phyloP scores from a whole-genome alignment of 768 basidiomycete genomes.

The Daedaleopsis sinensis region DNA sequence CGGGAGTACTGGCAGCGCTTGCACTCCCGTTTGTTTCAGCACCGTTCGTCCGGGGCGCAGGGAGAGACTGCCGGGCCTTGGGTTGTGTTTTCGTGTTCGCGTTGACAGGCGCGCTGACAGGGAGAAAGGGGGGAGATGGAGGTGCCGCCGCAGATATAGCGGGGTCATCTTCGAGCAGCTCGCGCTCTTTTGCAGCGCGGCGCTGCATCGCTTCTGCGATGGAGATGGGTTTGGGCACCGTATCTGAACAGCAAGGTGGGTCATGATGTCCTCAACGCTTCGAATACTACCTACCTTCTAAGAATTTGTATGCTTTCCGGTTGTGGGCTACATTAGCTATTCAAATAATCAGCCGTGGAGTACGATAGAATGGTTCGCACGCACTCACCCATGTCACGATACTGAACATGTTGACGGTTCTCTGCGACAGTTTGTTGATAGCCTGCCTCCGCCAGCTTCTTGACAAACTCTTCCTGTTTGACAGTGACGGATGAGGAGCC shows the following conservation, averaged over 20 bases:
- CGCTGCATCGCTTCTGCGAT: slow-evolving; percentile 61
- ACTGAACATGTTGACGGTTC: slow-evolving; percentile 60
- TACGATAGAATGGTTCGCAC: slow-evolving; percentile 26
- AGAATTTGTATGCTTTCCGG: slow-evolving; percentile 72
- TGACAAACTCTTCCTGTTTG: slow-evolving; percentile 82
- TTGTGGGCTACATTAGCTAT: slow-evolving; percentile 61
- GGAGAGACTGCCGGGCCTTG: slow-evolving; percentile 7
- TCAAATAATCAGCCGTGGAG: slow-evolving; percentile 5
- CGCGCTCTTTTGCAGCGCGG: slow-evolving; percentile 54
- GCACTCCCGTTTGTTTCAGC: slow-evolving; percentile 12
- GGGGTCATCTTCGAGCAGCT: slow-evolving; percentile 51
- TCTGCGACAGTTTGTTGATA: slow-evolving; percentile 65
- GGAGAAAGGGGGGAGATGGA: slow-evolving; percentile 8
- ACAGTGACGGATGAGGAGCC: background rate
- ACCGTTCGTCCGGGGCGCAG: slow-evolving; percentile 12
- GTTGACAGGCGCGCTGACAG: slow-evolving; percentile 6
- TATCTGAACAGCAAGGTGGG: slow-evolving; percentile 45
- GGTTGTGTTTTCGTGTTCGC: slow-evolving; percentile 4
- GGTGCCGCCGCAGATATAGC: slow-evolving; percentile 19
- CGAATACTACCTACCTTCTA: slow-evolving; percentile 50
- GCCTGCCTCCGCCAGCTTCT: slow-evolving; percentile 70
- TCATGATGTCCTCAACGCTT: background rate
- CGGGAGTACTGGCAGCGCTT: background rate
- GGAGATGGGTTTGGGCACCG: slow-evolving; percentile 63
- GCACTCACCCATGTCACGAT: slow-evolving; percentile 74